Evolutionary conservation across 148 eudicot genomes (phyloP).

Genomic region (Diospyros lotus): DNA sequence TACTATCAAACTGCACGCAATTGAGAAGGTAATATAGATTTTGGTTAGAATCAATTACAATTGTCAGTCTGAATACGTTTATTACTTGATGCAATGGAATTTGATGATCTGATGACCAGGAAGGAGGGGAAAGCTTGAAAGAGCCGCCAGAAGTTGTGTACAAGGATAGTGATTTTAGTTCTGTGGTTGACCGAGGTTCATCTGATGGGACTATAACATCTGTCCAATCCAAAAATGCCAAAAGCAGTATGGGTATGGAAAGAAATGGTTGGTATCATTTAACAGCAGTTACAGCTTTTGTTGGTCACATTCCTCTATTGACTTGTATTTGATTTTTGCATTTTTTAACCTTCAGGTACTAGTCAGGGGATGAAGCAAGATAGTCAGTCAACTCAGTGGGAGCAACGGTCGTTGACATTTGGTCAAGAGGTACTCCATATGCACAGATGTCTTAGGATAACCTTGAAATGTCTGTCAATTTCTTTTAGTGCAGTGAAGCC

Average conservation of each 20-base stretch:
- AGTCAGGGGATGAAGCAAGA: constrained; percentile 19
- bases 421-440: constrained; percentile 34
- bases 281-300: background rate
- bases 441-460: background rate
- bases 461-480: background rate
- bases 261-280: constrained; percentile 45
- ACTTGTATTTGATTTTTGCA: constrained; percentile 7
- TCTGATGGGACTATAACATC: constrained; percentile 21
- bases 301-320: constrained; percentile 2
- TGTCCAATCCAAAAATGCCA: constrained; percentile 25
- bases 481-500: background rate
- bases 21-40: constrained; percentile 49
- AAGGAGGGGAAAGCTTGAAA: constrained; percentile 41
- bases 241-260: constrained; percentile 18
- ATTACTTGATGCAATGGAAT: background rate
- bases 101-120: constrained; percentile 36
- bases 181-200: constrained; percentile 27
- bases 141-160: constrained; percentile 68
- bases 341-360: constrained; percentile 29
- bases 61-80: background rate
- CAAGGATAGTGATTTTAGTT: constrained; percentile 45
- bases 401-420: constrained; percentile 22
- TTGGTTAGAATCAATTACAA: background rate
- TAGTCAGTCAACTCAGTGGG: constrained; percentile 21
- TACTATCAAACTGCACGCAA: constrained; percentile 38